Base-by-base conservation (phyloP, 352 stramenopile genomes). In the Phytophthora aleatoria region DNA sequence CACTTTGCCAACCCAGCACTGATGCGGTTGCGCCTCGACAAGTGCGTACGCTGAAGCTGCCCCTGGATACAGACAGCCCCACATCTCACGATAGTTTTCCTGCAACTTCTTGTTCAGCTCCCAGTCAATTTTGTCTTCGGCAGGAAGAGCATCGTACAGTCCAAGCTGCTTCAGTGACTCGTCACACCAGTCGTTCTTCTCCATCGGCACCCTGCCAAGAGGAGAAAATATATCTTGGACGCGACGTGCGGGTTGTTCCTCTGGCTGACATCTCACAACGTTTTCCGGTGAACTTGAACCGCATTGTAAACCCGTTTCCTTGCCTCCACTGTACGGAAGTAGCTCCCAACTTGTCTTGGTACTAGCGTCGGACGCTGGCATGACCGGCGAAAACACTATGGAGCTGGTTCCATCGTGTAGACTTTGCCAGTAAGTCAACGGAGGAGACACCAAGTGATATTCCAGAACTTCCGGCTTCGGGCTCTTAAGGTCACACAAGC, bases 201-300 rank as follows among this genome's bases (percentile, higher is more conserved):
- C 12, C 20, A 5, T 54, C n/a, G 48, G 28, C 31, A 54, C 2
- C 9, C 26, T 67, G 20, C 54, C 59, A 3, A 72, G 59, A 45
- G 60, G 52, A 27, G 56, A 76, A 36, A 81, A 87, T 20, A 88
- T 59, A 48, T 78, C 67, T 30, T 74, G 58, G 3, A 72, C 28
- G 7, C 39, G 55, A 38, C 35, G 26, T 30, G 38, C 39, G 57
- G 51, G n/a, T n/a, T n/a, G n/a, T 51, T 57, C 45, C 35, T 16
- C 35, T 30, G 52, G 43, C 36, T 16, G 30, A 9, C 35, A 68
- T 43, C 48, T 60, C 7, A 16, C 28, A 6, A 16, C 9, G 3
- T 31, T 44, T 30, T 12, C 31, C 10, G 44, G 7, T 53, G 50
- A 49, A 10, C 12, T 47, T 52, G 43, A 6, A 30, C 26, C 13